Percentiles rank a stretch among this genome's conserved stretches.
These are phyloP conservation scores for Pterocarpus santalinus DNA, from an alignment of 306 rosid genomes.

Conservation along the genomic window DNA sequence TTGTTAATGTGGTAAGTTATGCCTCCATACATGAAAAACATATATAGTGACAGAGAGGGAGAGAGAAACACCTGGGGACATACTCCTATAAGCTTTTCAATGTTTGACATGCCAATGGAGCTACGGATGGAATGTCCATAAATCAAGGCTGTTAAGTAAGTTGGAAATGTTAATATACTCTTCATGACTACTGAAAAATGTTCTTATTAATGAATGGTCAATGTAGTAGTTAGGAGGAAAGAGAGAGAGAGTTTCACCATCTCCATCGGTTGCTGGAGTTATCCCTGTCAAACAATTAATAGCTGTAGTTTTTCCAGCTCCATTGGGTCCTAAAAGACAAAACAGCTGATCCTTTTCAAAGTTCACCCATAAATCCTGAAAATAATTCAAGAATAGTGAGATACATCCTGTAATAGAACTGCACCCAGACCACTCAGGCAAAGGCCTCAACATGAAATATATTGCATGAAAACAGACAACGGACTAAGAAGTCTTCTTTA, in stretches of 20 bases:
- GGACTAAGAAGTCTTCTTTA: constrained; percentile 31
- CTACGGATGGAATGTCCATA: constrained; percentile 78
- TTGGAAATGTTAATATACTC: constrained; percentile 32
- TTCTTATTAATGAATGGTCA: constrained; percentile 27
- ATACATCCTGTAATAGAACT: constrained; percentile 17
- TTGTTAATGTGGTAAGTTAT: constrained; percentile 24
- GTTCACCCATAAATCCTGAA: constrained; percentile 94
- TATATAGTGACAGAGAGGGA: not conserved
- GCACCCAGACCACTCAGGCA: not conserved
- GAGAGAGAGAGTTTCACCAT: constrained; percentile 61
- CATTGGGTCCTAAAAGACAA: constrained; percentile 94
- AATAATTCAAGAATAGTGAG: constrained; percentile 38
- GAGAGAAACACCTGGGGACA: constrained; percentile 88
- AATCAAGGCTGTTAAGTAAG: constrained; percentile 67
- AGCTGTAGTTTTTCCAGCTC: constrained; percentile 95
- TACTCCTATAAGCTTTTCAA: constrained; percentile 80
- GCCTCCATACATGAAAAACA: constrained; percentile 35
- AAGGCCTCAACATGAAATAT: constrained; percentile 17
- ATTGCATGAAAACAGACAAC: constrained; percentile 25
- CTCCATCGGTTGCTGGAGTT: constrained; percentile 85
- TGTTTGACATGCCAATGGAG: constrained; percentile 80
- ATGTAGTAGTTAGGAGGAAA: not conserved
- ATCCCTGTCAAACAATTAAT: constrained; percentile 93
- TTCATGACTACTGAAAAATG: constrained; percentile 17
- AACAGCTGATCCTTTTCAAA: constrained; percentile 83